Evolutionary conservation across 176 grass and related monocot species (phyloP), one percentile per base, ranked within the genome.

Genomic region (Miscanthus lutarioriparius): DNA sequence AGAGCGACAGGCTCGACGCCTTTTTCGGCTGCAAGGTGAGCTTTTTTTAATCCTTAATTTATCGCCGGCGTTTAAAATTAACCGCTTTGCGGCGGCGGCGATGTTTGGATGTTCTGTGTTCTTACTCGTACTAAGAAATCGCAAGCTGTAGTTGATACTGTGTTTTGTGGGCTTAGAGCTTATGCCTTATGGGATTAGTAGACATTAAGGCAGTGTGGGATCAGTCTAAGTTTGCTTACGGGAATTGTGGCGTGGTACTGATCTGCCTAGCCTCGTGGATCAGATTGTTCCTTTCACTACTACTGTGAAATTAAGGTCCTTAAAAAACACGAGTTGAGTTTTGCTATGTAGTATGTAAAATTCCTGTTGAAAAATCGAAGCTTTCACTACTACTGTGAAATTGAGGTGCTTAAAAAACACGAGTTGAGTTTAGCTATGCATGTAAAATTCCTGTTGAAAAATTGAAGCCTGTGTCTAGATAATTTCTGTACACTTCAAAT

Each of bases 11-110:
- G 25, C 87, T 92, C 19, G 73, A 94, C 25, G 72, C 76, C 19
- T 89, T 89, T 67, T 64, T 38, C 54, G 61, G 68, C 4, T n/a
- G 78, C 76, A 85, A 4, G 81, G 92, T 94, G 67, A 78, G 87
- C 28, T 63, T 0, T 33, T 19, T 45, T 44, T 26, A 1, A 6
- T 14, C 12, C 3, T n/a, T 30, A 2, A 61, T n/a, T 64, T 28
- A 28, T 14, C 62, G 26, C 8, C 41, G 14, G 13, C 23, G 72
- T 48, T 48, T 48, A 17, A 28, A 48, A 49, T 30, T 35, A 51
- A 74, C 26, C 8, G 72, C 15, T 20, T 45, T 25, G 70, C 12
- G 15, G 44, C 7, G 14, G 41, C 26, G 25, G 15, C 7, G 5
- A 27, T 12, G 70, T 72, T 70, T 20, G 4, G 5, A 6, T 14